These are phyloP conservation scores for Haplographium delicatum DNA, from an alignment of 495 filamentous ascomycete species.

Conservation along the genomic window DNA sequence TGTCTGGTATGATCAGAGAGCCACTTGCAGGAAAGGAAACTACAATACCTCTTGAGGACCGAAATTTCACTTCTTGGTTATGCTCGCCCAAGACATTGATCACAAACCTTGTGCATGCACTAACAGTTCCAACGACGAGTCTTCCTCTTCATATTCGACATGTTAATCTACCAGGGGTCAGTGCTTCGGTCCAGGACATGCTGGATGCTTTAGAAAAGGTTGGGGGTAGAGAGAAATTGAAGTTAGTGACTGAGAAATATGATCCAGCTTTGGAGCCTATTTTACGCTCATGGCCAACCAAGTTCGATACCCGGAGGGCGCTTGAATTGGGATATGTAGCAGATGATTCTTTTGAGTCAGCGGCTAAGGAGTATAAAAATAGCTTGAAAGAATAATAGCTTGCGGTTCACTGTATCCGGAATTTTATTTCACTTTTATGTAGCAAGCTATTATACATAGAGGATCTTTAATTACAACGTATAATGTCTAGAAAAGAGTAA, in stretches of 20 bases:
- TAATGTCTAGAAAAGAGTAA: no score
- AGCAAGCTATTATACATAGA: no score
- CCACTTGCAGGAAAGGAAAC: constrained; percentile 58
- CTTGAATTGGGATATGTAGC: constrained; percentile 53
- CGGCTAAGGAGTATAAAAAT: constrained; percentile 49
- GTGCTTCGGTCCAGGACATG: constrained; percentile 70
- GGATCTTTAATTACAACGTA: no score
- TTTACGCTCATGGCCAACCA: constrained; percentile 66
- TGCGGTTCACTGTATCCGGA: no score
- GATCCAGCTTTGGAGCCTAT: constrained; percentile 64
- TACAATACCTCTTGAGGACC: constrained; percentile 54
- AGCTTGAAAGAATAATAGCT: no score
- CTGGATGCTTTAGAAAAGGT: constrained; percentile 65
- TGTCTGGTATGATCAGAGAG: constrained; percentile 68
- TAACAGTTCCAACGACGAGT: constrained; percentile 44
- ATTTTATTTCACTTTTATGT: no score
- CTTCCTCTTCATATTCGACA: constrained; percentile 53
- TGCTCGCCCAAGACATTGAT: constrained; percentile 62
- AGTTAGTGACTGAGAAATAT: constrained; percentile 58
- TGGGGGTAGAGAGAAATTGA: constrained; percentile 62
- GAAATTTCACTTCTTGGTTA: constrained; percentile 58
- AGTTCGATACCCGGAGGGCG: constrained; percentile 56
- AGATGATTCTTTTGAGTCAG: constrained; percentile 53
- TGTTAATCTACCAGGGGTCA: constrained; percentile 70
- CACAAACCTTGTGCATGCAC: constrained; percentile 63